phyloP scores from a whole-genome alignment of 768 basidiomycete genomes.

The Lentinula sp. region DNA sequence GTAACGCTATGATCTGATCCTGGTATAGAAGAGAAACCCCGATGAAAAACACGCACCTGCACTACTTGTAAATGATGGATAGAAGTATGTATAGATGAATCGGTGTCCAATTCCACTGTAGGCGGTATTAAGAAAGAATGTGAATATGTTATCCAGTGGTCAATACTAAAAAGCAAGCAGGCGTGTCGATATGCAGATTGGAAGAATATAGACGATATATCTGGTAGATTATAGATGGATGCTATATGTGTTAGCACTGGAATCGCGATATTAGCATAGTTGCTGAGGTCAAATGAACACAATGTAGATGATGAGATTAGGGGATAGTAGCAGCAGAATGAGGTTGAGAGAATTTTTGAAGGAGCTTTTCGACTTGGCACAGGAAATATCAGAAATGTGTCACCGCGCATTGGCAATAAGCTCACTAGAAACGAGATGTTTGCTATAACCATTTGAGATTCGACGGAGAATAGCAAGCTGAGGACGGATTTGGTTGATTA shows the following conservation, averaged over 20 bases:
- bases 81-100: conserved; percentile 3
- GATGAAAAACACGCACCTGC: conserved; percentile 14
- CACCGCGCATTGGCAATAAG: neutral
- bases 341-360: conserved; percentile 42
- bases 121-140: neutral
- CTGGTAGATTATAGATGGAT: neutral
- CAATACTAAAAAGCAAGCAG: neutral
- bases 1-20: neutral
- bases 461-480: conserved; percentile 67
- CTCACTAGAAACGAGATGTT: conserved; percentile 79
- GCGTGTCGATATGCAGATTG: neutral
- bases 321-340: conserved; percentile 10
- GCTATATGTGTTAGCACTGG: neutral
- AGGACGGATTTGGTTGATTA: conserved; percentile 58
- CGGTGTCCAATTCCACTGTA: neutral
- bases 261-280: neutral
- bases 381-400: neutral
- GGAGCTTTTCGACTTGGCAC: conserved; percentile 58
- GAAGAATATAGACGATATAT: conserved; percentile 2
- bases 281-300: neutral
- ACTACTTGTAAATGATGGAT: conserved; percentile 8
- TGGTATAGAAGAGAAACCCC: neutral
- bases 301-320: conserved; percentile 15
- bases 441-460: conserved; percentile 61
- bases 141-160: conserved; percentile 3